phyloP scores from a whole-genome alignment of 1,139 yeast species.

The Kazachstania sp. region DNA sequence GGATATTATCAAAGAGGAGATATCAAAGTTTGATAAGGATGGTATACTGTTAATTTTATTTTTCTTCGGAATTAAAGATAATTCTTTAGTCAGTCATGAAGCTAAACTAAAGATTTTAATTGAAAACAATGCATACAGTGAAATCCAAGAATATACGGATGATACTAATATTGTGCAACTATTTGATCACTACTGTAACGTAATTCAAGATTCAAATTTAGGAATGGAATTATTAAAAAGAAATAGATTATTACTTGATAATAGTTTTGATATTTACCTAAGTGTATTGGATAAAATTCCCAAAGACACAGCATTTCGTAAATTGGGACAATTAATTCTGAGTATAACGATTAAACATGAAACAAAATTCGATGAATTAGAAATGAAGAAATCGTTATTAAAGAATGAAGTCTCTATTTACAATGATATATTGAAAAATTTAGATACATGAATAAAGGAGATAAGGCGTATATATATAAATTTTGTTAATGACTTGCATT shows the following conservation, averaged over 20 bases:
- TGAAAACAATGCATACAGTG: constrained; percentile 22
- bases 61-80: neutral
- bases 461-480: constrained; percentile 1
- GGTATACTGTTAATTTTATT: constrained; percentile 16
- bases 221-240: constrained; percentile 16
- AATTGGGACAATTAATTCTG: constrained; percentile 13
- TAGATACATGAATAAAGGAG: constrained; percentile 6
- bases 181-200: constrained; percentile 14
- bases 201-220: constrained; percentile 9
- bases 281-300: constrained; percentile 18
- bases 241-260: constrained; percentile 11
- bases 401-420: constrained; percentile 15
- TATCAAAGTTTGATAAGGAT: constrained; percentile 17
- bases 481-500: neutral
- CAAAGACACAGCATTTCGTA: constrained; percentile 10
- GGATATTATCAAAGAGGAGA: constrained; percentile 4
- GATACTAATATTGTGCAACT: constrained; percentile 14
- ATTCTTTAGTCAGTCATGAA: neutral
- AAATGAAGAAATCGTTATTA: constrained; percentile 19
- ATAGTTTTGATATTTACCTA: constrained; percentile 8
- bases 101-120: constrained; percentile 10
- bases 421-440: constrained; percentile 8
- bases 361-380: constrained; percentile 8
- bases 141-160: constrained; percentile 15
- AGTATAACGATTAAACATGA: constrained; percentile 13